Conservation (phyloP, 1,284 basidiomycete species). For the Neotropicomus parvogracilis region DNA sequence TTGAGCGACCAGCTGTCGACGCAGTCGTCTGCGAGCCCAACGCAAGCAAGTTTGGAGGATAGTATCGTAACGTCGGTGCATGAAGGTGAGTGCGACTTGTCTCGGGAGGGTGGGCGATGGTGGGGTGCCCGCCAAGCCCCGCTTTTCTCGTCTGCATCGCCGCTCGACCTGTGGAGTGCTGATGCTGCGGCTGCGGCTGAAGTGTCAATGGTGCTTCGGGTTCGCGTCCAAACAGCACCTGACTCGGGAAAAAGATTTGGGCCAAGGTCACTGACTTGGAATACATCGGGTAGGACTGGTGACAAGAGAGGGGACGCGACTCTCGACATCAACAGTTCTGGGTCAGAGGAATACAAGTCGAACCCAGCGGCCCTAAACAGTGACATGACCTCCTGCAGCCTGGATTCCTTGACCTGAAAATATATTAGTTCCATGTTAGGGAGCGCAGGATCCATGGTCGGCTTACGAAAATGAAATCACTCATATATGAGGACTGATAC, state of each 20-base stretch:
- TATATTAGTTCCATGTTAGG: slow-evolving; percentile 4
- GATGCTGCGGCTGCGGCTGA: slow-evolving; percentile 31
- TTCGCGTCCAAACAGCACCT: slow-evolving; percentile 45
- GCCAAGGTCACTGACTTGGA: slow-evolving; percentile 36
- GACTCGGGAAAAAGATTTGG: slow-evolving; percentile 37
- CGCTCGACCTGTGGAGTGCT: slow-evolving; percentile 22
- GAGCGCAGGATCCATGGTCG: neutral
- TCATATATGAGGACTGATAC: slow-evolving; percentile 82
- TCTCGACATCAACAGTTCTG: slow-evolving; percentile 39
- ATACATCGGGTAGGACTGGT: slow-evolving; percentile 36
- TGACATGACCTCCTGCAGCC: slow-evolving; percentile 58
- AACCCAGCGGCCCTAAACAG: slow-evolving; percentile 62
- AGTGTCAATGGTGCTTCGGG: slow-evolving; percentile 37
- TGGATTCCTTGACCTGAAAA: slow-evolving; percentile 60
- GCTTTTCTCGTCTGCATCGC: slow-evolving; percentile 8
- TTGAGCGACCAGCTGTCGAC: slow-evolving; percentile 70
- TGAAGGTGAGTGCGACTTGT: slow-evolving; percentile 47
- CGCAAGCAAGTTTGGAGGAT: slow-evolving; percentile 51
- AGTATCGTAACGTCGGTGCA: slow-evolving; percentile 47
- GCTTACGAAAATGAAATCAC: slow-evolving; percentile 78
- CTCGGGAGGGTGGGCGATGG: slow-evolving; percentile 17
- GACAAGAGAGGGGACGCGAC: slow-evolving; percentile 37
- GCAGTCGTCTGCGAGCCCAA: slow-evolving; percentile 57
- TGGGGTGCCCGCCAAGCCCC: slow-evolving; percentile 6
- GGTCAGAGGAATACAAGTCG: slow-evolving; percentile 60